Evolutionary conservation across 2,329 filamentous ascomycete genomes (phyloP).

Genomic region (Stemphylium beticola): DNA sequence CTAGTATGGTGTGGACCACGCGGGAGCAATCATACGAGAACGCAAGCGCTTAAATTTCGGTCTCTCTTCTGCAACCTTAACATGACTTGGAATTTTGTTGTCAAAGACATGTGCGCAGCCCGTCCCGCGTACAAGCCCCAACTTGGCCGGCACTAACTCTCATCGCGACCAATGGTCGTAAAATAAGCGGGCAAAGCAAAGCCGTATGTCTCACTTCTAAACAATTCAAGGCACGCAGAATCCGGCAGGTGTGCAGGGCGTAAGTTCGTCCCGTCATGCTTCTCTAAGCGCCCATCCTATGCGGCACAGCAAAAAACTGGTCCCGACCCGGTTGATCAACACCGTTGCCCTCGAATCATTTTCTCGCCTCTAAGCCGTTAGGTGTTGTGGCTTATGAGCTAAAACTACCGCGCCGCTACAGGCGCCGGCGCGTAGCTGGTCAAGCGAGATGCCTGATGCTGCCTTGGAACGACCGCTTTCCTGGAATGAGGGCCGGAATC

Average conservation of each 20-base stretch:
- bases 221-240: conserved; percentile 1
- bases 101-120: not conserved
- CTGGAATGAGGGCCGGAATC: conserved; percentile 14
- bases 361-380: not conserved
- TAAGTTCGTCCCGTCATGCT: conserved; percentile 9
- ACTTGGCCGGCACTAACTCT: not conserved
- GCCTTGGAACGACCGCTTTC: conserved; percentile 13
- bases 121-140: not conserved
- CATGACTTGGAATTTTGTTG: not conserved
- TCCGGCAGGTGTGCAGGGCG: conserved; percentile 8
- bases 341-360: not conserved
- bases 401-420: conserved; percentile 7
- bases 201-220: conserved; percentile 10
- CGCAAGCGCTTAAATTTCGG: conserved; percentile 4
- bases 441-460: conserved; percentile 10
- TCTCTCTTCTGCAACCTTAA: conserved; percentile 1
- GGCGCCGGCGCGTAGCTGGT: conserved; percentile 12
- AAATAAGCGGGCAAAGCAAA: not conserved
- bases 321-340: conserved; percentile 4
- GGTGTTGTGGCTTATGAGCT: conserved; percentile 6
- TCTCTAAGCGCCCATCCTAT: conserved; percentile 12
- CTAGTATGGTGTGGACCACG: not conserved
- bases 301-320: conserved; percentile 8
- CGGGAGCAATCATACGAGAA: not conserved
- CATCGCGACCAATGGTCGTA: not conserved